phyloP scores from a whole-genome alignment of 2,329 filamentous ascomycete genomes.

The Curvularia eragrostidis region DNA sequence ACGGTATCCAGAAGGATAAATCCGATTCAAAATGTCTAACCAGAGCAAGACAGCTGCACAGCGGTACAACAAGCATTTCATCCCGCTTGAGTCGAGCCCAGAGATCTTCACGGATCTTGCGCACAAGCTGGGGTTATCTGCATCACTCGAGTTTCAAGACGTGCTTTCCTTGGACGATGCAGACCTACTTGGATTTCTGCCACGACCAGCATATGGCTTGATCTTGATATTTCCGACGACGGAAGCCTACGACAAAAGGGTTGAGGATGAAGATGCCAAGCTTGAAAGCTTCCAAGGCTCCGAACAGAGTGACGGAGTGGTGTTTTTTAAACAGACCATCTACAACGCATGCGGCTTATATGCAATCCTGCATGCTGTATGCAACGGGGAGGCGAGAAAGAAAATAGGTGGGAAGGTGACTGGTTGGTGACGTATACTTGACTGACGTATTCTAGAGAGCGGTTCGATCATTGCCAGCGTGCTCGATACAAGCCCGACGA shows the following conservation, averaged over 20 bases:
- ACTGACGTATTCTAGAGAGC: constrained; percentile 17
- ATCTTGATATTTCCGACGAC: constrained; percentile 89
- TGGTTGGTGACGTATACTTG: too few species aligned
- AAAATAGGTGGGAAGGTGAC: constrained; percentile 61
- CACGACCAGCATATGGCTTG: constrained; percentile 83
- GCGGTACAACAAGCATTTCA: constrained; percentile 32
- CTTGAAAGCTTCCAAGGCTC: constrained; percentile 67
- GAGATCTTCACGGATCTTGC: constrained; percentile 85
- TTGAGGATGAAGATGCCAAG: constrained; percentile 73
- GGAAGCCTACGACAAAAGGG: constrained; percentile 74
- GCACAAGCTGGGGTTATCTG: constrained; percentile 79
- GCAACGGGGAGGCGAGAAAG: constrained; percentile 73
- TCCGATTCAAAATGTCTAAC: background rate
- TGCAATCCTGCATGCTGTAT: constrained; percentile 80
- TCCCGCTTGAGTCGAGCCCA: constrained; percentile 72
- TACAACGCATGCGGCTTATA: constrained; percentile 92
- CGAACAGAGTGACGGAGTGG: constrained; percentile 71
- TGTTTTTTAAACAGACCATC: constrained; percentile 96
- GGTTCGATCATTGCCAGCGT: constrained; percentile 25
- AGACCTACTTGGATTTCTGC: constrained; percentile 80
- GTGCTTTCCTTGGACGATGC: constrained; percentile 86
- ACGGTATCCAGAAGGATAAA: background rate
- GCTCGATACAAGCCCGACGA: constrained; percentile 13
- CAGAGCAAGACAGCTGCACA: background rate
- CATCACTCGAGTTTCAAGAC: constrained; percentile 77